Conservation (phyloP, 169 alveolate genomes). For the Eimeria brunetti region DNA sequence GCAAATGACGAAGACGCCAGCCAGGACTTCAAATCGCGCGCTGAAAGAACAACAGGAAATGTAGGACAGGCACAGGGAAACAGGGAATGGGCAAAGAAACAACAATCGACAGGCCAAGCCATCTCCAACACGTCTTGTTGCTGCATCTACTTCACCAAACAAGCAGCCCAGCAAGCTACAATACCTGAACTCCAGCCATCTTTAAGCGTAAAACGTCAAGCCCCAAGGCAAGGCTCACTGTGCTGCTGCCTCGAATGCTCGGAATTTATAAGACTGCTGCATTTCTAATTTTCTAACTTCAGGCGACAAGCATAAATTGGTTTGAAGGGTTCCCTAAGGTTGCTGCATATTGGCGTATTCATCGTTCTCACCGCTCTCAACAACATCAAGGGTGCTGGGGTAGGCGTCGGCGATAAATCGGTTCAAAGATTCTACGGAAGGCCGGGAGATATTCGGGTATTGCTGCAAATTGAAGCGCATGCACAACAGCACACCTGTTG, state of each 20-base stretch:
- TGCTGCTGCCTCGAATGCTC: neutral
- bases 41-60: conserved; percentile 1
- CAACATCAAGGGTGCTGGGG: conserved; percentile 48
- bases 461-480: conserved; percentile 22
- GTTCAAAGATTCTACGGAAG: conserved; percentile 61
- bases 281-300: neutral
- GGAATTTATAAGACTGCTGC: neutral
- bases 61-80: neutral
- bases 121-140: neutral
- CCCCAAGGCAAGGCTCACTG: neutral
- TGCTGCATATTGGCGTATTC: neutral
- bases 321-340: neutral
- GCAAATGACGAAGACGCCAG: conserved; percentile 45
- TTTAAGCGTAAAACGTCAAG: neutral
- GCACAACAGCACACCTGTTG: neutral
- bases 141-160: too few relatives aligned
- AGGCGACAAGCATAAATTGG: neutral
- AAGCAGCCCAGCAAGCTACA: neutral
- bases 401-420: conserved; percentile 65
- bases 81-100: neutral
- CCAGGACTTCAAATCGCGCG: conserved; percentile 36
- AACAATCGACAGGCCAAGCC: neutral
- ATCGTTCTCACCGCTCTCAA: conserved; percentile 42
- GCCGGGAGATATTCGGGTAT: conserved; percentile 58
- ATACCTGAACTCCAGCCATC: neutral